Conservation (phyloP, 2,329 filamentous ascomycete genomes). For the Hyphodiscus sp. region DNA sequence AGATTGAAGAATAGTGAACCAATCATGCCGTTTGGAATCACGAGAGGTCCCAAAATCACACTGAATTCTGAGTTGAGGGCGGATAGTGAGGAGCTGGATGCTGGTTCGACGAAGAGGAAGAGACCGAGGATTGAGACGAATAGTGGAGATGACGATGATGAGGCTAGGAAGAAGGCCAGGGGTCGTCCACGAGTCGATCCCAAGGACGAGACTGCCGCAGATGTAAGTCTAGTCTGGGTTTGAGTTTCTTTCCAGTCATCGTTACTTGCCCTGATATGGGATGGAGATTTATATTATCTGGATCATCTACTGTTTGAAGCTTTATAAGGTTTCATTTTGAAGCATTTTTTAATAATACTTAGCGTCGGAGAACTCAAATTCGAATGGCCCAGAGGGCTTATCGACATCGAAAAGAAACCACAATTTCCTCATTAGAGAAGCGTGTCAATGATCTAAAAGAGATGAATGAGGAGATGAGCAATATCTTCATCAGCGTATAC, state of each 20-base stretch:
- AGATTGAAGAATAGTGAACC: constrained; percentile 5
- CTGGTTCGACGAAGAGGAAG: constrained; percentile 29
- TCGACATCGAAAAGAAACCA: constrained; percentile 75
- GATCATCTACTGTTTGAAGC: background rate
- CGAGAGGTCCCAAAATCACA: constrained; percentile 4
- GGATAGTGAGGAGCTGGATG: constrained; percentile 20
- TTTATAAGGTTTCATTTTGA: background rate
- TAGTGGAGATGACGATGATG: constrained; percentile 34
- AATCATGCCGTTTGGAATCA: constrained; percentile 22
- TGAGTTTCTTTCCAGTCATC: background rate
- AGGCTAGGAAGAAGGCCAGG: constrained; percentile 54
- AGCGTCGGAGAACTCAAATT: constrained; percentile 82
- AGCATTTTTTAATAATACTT: constrained; percentile 12
- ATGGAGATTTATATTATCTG: background rate
- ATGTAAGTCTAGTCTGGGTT: constrained; percentile 50
- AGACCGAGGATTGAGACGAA: constrained; percentile 28
- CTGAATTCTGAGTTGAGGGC: constrained; percentile 11
- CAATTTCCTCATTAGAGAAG: constrained; percentile 66
- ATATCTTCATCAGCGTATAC: constrained; percentile 61
- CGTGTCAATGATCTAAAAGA: constrained; percentile 63
- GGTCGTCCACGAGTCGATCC: constrained; percentile 70
- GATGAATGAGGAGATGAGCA: constrained; percentile 68
- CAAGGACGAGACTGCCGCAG: constrained; percentile 70
- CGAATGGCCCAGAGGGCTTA: constrained; percentile 81
- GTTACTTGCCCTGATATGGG: no score